phyloP scores from a whole-genome alignment of 306 rosid species.

The Aeschynomene evenia region DNA sequence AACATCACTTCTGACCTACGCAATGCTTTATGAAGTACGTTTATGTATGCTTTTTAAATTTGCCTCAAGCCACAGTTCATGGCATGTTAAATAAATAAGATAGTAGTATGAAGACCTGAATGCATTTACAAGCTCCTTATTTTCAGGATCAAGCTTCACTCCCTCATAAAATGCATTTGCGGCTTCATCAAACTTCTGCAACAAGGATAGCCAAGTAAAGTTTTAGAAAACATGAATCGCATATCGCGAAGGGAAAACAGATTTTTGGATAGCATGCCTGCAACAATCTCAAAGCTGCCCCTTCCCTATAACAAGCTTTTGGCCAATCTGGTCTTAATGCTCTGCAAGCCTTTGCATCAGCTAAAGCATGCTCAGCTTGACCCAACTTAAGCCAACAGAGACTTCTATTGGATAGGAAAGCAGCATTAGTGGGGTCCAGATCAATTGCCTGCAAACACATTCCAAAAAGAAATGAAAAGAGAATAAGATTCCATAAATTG shows the following conservation, averaged over 20 bases:
- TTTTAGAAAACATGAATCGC: slow-evolving; percentile 23
- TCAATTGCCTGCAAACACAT: slow-evolving; percentile 74
- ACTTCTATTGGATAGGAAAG: slow-evolving; percentile 82
- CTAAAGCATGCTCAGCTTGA: slow-evolving; percentile 85
- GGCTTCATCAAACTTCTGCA: slow-evolving; percentile 95
- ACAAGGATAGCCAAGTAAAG: slow-evolving; percentile 11
- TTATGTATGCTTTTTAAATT: neutral
- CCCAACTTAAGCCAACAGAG: slow-evolving; percentile 86
- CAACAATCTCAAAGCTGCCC: slow-evolving; percentile 84
- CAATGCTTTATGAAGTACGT: neutral
- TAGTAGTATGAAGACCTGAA: slow-evolving; percentile 59
- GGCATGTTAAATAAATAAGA: neutral
- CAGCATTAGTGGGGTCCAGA: slow-evolving; percentile 66
- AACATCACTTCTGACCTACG: neutral
- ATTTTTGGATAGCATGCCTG: slow-evolving; percentile 56
- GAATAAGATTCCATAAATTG: neutral
- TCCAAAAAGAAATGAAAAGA: neutral
- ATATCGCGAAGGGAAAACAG: neutral
- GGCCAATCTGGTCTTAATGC: slow-evolving; percentile 87
- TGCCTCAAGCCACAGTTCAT: neutral
- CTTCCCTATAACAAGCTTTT: slow-evolving; percentile 96
- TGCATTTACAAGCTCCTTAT: slow-evolving; percentile 71
- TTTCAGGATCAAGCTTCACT: slow-evolving; percentile 78
- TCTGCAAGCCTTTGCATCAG: slow-evolving; percentile 88
- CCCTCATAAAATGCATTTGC: slow-evolving; percentile 93